These are phyloP conservation scores for Tricharina praecox DNA, from an alignment of 495 filamentous ascomycete species.

Conservation along the genomic window DNA sequence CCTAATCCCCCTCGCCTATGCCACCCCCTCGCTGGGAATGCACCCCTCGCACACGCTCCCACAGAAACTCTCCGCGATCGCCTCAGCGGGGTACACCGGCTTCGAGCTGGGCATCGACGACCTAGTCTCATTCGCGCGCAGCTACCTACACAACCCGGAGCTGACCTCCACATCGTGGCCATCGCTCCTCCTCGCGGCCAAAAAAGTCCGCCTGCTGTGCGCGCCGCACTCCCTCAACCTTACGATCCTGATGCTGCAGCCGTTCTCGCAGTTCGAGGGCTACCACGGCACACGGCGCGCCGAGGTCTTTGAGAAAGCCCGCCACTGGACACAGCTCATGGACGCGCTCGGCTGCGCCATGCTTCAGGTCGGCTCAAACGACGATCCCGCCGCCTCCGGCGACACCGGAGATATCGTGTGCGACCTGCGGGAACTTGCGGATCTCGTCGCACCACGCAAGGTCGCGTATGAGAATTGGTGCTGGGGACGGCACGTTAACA, in stretches of 20 bases:
- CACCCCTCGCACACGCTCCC: conserved; percentile 38
- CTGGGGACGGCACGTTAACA: conserved; percentile 56
- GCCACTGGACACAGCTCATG: conserved; percentile 61
- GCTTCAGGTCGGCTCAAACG: conserved; percentile 49
- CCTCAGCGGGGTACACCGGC: conserved; percentile 45
- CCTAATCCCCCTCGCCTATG: conserved; percentile 41
- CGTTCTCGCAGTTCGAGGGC: conserved; percentile 67
- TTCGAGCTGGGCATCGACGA: conserved; percentile 67
- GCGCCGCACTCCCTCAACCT: conserved; percentile 32
- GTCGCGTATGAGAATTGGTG: conserved; percentile 77
- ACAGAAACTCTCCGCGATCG: conserved; percentile 49
- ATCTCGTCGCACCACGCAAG: conserved; percentile 40
- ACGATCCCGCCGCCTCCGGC: conserved; percentile 38
- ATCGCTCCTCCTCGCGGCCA: conserved; percentile 34
- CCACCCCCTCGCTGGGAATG: conserved; percentile 44
- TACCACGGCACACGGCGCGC: conserved; percentile 47
- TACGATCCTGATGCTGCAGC: conserved; percentile 57
- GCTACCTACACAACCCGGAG: conserved; percentile 32
- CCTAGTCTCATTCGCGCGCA: conserved; percentile 44
- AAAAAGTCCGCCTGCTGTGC: conserved; percentile 38
- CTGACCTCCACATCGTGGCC: conserved; percentile 27
- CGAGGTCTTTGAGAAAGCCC: conserved; percentile 48
- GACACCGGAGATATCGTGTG: conserved; percentile 35
- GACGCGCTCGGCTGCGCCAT: conserved; percentile 44
- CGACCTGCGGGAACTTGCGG: conserved; percentile 48